A percentile compares a stretch with the other conserved stretches of the same genome.
phyloP scores from a whole-genome alignment of 208 protist species.

The Phytomonas serpens region DNA sequence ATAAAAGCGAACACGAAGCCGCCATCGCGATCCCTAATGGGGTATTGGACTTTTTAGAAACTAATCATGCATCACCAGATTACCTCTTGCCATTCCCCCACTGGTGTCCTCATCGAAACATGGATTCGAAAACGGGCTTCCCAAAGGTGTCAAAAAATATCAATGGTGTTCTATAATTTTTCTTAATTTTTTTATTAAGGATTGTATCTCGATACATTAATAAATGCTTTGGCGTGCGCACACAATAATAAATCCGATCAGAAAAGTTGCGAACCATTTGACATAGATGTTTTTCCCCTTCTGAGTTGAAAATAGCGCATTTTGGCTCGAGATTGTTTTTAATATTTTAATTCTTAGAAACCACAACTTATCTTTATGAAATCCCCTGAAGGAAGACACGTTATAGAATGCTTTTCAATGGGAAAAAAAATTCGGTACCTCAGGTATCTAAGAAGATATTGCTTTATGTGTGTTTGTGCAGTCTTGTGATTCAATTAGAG shows the following conservation, averaged over 20 bases:
- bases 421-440: not conserved
- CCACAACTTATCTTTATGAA: not conserved
- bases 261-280: not conserved
- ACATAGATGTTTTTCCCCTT: not conserved
- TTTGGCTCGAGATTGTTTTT: not conserved
- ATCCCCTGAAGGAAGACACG: not conserved
- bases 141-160: not conserved
- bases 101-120: not conserved
- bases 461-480: not conserved
- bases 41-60: slow-evolving; percentile 74
- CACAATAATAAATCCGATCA: not conserved
- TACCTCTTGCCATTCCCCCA: not conserved
- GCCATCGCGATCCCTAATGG: slow-evolving; percentile 55
- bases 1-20: slow-evolving; percentile 45
- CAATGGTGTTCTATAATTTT: not conserved
- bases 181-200: not conserved
- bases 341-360: not conserved
- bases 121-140: not conserved
- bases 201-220: not conserved
- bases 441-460: not conserved
- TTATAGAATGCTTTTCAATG: not conserved
- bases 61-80: not conserved
- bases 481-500: not conserved
- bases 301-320: not conserved
- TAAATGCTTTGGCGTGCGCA: not conserved